Evolutionary conservation across 352 stramenopile genomes (phyloP).

Genomic region (Pythium myriotylum): DNA sequence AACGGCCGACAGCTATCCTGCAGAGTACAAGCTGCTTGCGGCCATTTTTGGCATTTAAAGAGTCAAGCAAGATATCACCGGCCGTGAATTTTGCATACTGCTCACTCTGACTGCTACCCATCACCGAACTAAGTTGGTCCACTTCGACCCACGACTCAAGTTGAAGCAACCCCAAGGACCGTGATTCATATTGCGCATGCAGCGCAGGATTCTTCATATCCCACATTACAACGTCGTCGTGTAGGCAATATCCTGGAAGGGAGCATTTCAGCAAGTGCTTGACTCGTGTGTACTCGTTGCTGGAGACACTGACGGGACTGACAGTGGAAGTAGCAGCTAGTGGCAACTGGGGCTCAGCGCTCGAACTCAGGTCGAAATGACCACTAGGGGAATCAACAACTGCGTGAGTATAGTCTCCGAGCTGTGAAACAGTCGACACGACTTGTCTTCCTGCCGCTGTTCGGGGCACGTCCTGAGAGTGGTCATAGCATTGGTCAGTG

Average conservation of each 20-base stretch:
- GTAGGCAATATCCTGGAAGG: slow-evolving; percentile 48
- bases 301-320: slow-evolving; percentile 39
- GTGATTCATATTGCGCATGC: slow-evolving; percentile 57
- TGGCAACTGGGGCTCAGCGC: too few species aligned
- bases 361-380: too few species aligned
- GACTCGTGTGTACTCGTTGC: slow-evolving; percentile 63
- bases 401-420: too few species aligned
- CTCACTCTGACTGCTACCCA: slow-evolving; percentile 56
- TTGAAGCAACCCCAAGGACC: slow-evolving; percentile 51
- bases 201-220: slow-evolving; percentile 73
- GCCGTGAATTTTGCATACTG: slow-evolving; percentile 74
- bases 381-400: too few species aligned
- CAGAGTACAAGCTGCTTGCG: slow-evolving; percentile 71
- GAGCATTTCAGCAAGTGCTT: slow-evolving; percentile 73
- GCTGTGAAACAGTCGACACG: too few species aligned
- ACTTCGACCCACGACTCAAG: slow-evolving; percentile 79
- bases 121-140: slow-evolving; percentile 60
- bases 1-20: slow-evolving; percentile 71
- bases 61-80: slow-evolving; percentile 49
- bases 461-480: too few species aligned
- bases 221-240: slow-evolving; percentile 67
- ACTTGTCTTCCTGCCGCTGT: too few species aligned
- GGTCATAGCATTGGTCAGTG: too few species aligned
- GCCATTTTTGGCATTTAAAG: slow-evolving; percentile 14
- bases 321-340: slow-evolving; percentile 46